Conservation (phyloP, 2,329 filamentous ascomycete species). For the Huntiella moniliformis region DNA sequence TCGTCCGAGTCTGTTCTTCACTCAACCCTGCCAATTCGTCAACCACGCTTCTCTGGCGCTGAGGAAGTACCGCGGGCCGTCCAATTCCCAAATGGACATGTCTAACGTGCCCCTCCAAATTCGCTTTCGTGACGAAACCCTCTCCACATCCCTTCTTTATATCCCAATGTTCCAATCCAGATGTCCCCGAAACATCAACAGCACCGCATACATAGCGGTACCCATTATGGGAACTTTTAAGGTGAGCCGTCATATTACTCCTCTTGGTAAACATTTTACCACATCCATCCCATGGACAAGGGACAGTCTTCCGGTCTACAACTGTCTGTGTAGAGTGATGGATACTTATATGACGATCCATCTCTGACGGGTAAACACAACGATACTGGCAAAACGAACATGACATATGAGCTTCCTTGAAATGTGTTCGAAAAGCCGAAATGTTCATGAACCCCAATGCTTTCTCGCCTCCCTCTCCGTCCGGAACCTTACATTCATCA, state of each 20-base stretch:
- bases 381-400: conserved; percentile 57
- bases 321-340: conserved; percentile 47
- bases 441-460: conserved; percentile 52
- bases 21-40: conserved; percentile 26
- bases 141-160: conserved; percentile 52
- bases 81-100: conserved; percentile 55
- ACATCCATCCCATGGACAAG: conserved; percentile 51
- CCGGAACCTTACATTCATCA: conserved; percentile 42
- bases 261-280: conserved; percentile 60
- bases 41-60: conserved; percentile 18
- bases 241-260: conserved; percentile 66
- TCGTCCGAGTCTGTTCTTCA: conserved; percentile 23
- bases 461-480: conserved; percentile 20
- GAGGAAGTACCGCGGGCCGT: conserved; percentile 19
- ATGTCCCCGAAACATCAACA: conserved; percentile 30
- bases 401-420: conserved; percentile 51
- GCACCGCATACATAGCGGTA: conserved; percentile 63
- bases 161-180: conserved; percentile 44
- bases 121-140: conserved; percentile 57
- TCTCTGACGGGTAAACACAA: conserved; percentile 45
- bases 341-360: conserved; percentile 62
- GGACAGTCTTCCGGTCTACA: conserved; percentile 44
- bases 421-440: conserved; percentile 52
- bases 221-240: conserved; percentile 59
- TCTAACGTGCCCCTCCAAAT: conserved; percentile 67